Conservation (phyloP, 306 rosid species). For the Trifolium pratense region DNA sequence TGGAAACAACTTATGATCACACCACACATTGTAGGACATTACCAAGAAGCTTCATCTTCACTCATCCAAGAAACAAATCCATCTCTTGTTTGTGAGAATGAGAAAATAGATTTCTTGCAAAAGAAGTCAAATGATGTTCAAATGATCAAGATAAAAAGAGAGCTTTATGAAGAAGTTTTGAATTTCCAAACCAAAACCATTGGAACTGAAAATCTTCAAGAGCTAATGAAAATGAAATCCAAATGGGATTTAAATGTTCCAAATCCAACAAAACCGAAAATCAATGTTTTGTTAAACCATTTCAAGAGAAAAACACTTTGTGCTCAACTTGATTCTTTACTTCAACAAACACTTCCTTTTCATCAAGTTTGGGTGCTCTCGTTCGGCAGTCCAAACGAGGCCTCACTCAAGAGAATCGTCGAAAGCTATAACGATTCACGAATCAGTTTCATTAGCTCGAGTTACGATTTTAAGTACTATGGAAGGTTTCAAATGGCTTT, state of each 20-base stretch:
- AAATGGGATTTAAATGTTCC: constrained; percentile 69
- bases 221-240: constrained; percentile 85
- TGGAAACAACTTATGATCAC: constrained; percentile 73
- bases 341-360: constrained; percentile 79
- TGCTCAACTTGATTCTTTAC: constrained; percentile 83
- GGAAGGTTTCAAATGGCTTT: constrained; percentile 96
- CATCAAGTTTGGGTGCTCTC: constrained; percentile 97
- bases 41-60: constrained; percentile 65
- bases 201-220: constrained; percentile 71
- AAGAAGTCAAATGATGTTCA: constrained; percentile 83
- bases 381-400: constrained; percentile 93
- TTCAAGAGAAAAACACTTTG: constrained; percentile 95
- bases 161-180: constrained; percentile 72
- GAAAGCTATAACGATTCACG: constrained; percentile 84
- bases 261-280: constrained; percentile 56
- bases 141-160: constrained; percentile 79
- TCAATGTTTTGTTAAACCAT: constrained; percentile 84
- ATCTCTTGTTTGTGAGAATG: constrained; percentile 66
- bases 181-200: constrained; percentile 60
- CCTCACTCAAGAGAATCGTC: constrained; percentile 74
- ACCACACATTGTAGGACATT: constrained; percentile 67
- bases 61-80: constrained; percentile 52
- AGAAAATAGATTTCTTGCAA: constrained; percentile 85
- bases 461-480: constrained; percentile 94
- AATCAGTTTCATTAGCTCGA: constrained; percentile 84